Evolutionary conservation across 768 basidiomycete species (phyloP), one percentile per base, ranked within the genome.

Genomic region (Russula compacta): DNA sequence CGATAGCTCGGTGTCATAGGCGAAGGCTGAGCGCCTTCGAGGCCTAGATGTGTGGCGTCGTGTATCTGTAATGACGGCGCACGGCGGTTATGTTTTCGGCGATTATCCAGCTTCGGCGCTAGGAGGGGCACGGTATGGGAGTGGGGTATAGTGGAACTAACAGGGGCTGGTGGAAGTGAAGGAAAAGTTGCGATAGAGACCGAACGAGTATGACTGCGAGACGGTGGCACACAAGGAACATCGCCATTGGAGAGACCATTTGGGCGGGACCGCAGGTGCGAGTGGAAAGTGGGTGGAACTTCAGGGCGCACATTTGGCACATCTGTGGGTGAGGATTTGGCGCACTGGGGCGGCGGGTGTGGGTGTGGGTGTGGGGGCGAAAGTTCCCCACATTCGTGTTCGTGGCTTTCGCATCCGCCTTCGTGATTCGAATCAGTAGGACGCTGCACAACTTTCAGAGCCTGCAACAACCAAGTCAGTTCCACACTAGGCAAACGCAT

Each of bases 1-100:
- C 75, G 78, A 71, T 89, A 87, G 61, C 66, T 81, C 0, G 86
- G 87, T 1, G 87, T 89, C 24, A 87, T 72, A 0, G 86, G 87
- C 0, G 84, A 83, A 51, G 71, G 69, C 21, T 68, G 61, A 15
- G 60, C 62, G 67, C 70, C 63, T 6, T 53, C 48, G 49, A 53
- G 63, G 24, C 53, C 62, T 24, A 33, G 60, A 33, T 44, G 55
- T 24, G 38, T 9, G 7, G 43, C 63, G 10, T 43, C 51, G n/a
- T 63, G 54, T 35, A 64, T n/a, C n/a, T 61, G 63, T 35, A 64
- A 51, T 24, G 63, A 64, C 2, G 63, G 63, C n/a, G 63, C 63
- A 21, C 60, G 60, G 40, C 55, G 63, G n/a, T 17, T 63, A 32
- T 49, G 60, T n/a, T 1, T 43, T n/a, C 55, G 43, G 43, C 39